Base-by-base conservation (phyloP, 2,329 filamentous ascomycete species). In the Dothistroma pini region DNA sequence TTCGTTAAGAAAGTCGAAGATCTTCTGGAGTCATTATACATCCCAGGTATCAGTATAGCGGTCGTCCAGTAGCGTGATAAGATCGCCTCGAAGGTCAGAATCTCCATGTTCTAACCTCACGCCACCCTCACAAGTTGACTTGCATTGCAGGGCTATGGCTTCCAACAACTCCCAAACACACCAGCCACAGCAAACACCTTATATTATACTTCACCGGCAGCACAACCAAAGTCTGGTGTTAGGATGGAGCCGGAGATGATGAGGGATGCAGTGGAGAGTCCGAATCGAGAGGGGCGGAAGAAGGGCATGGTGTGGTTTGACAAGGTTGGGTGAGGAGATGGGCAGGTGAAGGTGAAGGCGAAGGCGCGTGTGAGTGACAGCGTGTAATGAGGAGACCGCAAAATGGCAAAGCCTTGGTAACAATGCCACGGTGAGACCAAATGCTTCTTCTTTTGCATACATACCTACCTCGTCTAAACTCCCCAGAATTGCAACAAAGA, bases 191-290 rank as follows among this genome's bases (percentile, higher is more conserved):
- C 68, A 69, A 56, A 72, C 25, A 61, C 69, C 5, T 54, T 71
- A 7, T 71, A 63, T 55, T 70, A 64, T n/a, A n/a, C n/a, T n/a
- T n/a, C 61, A 62, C 63, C 21, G 69, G 63, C 19, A 69, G 68
- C 19, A 70, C 67, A 1, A 70, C 69, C 7, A 70, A 71, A 38
- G 69, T 68, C 34, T 70, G 61, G 61, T 1, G 32, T 56, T 22
- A 58, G 59, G 7, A 32, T 65, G 7, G 63, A 65, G 56, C 50
- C 34, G 21, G 59, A 64, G 34, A 57, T 57, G 50, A 22, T 64
- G 21, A 25, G 59, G n/a, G 10, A 31, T 50, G 62, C 59, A n/a
- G 52, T 11, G 21, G 62, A 60, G 29, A 34, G 16, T 34, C 25
- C 10, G 29, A 25, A 44, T 21, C 57, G 56, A 22, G 53, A 53